These are phyloP conservation scores for Xylariaceae sp. DNA, from an alignment of 2,329 filamentous ascomycete species.

Conservation along the genomic window DNA sequence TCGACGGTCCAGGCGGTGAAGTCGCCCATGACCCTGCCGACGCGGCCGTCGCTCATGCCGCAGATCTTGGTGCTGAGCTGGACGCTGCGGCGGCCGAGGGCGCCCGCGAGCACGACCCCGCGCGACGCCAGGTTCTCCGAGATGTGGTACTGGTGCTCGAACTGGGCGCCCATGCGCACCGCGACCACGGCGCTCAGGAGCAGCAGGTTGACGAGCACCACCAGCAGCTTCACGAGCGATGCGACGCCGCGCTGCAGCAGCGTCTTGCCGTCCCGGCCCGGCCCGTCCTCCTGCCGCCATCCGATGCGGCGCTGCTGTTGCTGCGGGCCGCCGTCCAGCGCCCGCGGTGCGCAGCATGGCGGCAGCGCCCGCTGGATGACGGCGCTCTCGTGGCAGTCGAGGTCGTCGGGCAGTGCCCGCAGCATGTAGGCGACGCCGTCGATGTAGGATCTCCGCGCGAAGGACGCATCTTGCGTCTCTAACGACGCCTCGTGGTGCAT, in stretches of 20 bases:
- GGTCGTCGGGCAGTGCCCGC: conserved; percentile 51
- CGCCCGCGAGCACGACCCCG: conserved; percentile 44
- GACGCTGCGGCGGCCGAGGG: conserved; percentile 43
- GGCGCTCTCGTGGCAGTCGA: conserved; percentile 46
- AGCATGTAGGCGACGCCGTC: conserved; percentile 57
- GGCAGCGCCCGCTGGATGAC: conserved; percentile 46
- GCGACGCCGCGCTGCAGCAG: conserved; percentile 53
- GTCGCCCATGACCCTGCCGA: conserved; percentile 52
- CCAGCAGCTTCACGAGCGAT: conserved; percentile 46
- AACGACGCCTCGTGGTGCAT: conserved; percentile 20
- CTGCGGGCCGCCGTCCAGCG: not conserved
- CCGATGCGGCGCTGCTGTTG: conserved; percentile 3
- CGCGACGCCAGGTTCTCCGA: conserved; percentile 48
- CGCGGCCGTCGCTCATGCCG: conserved; percentile 55
- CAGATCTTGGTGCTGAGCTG: conserved; percentile 47
- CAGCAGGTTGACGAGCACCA: conserved; percentile 51
- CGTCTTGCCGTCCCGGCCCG: conserved; percentile 16
- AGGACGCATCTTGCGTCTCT: conserved; percentile 31
- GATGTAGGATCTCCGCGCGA: conserved; percentile 56
- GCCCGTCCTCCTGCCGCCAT: conserved; percentile 6
- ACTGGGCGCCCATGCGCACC: conserved; percentile 46
- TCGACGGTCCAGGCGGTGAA: conserved; percentile 54
- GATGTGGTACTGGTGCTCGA: conserved; percentile 60
- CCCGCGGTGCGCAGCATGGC: conserved; percentile 12
- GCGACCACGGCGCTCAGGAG: conserved; percentile 50